Conservation (phyloP, 331 rosid genomes). For the Malus hybrid region DNA sequence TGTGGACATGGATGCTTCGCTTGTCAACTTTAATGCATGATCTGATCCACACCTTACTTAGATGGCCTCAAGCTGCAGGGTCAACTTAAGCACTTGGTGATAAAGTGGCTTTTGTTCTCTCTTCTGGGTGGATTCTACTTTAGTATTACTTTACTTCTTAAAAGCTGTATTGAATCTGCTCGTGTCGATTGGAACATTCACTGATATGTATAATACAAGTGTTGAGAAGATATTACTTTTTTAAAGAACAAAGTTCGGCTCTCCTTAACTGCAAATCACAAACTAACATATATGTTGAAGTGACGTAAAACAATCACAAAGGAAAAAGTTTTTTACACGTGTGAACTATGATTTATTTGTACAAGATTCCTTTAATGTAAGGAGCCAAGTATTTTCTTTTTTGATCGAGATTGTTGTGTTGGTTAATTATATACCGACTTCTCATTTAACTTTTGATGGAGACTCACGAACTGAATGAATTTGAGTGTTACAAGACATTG, state of each 20-base stretch:
- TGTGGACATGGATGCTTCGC: not conserved
- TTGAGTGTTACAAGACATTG: not conserved
- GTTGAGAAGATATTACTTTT: not conserved
- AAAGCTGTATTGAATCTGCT: not conserved
- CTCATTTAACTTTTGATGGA: not conserved
- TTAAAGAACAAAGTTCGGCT: not conserved
- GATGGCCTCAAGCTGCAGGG: not conserved
- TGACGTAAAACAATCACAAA: not conserved
- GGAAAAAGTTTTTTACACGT: not conserved
- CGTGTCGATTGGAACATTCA: not conserved
- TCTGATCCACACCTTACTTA: not conserved
- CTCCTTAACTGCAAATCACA: not conserved
- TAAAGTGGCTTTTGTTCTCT: not conserved
- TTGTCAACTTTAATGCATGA: not conserved
- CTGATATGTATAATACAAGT: not conserved
- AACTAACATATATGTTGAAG: not conserved
- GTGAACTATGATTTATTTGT: not conserved
- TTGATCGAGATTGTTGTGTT: not conserved
- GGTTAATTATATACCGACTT: not conserved
- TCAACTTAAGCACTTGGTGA: not conserved
- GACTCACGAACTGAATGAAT: not conserved
- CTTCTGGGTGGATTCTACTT: not conserved
- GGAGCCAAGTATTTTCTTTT: not conserved
- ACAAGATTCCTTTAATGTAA: not conserved
- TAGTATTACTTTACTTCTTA: not conserved